Evolutionary conservation across 441 rosid species (phyloP).

Genomic region (Populus hybrid): DNA sequence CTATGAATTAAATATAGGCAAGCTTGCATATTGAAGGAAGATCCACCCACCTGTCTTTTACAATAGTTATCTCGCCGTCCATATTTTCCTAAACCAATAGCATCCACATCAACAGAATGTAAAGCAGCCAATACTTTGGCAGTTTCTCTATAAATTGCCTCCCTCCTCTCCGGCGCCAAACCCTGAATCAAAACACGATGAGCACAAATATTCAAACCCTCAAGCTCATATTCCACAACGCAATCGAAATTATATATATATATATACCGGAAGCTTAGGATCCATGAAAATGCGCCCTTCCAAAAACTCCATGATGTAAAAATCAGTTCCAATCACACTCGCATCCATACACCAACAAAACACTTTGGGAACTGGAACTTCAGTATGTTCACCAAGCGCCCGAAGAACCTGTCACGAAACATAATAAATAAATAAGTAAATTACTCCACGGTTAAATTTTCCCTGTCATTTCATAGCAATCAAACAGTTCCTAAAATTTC

Average conservation of each 20-base stretch:
- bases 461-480: not conserved
- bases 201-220: slow-evolving; percentile 1
- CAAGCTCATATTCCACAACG: not conserved
- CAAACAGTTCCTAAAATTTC: not conserved
- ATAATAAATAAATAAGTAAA: not conserved
- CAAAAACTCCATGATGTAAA: slow-evolving; percentile 92
- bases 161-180: slow-evolving; percentile 53
- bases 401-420: slow-evolving; percentile 52
- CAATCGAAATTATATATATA: not conserved
- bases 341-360: slow-evolving; percentile 73
- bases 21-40: not conserved
- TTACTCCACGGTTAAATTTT: not conserved
- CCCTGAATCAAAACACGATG: slow-evolving; percentile 37
- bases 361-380: slow-evolving; percentile 83
- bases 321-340: slow-evolving; percentile 67
- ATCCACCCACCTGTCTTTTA: slow-evolving; percentile 62
- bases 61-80: slow-evolving; percentile 79
- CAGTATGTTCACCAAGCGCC: slow-evolving; percentile 72
- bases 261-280: slow-evolving; percentile 58
- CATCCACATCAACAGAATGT: slow-evolving; percentile 72
- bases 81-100: slow-evolving; percentile 70
- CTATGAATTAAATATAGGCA: not conserved
- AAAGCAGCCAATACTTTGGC: slow-evolving; percentile 77
- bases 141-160: slow-evolving; percentile 60
- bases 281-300: slow-evolving; percentile 86